Evolutionary conservation across 805 yeast genomes (phyloP), one percentile per base, ranked within the genome.

Genomic region (Yamadazyma endophytica): DNA sequence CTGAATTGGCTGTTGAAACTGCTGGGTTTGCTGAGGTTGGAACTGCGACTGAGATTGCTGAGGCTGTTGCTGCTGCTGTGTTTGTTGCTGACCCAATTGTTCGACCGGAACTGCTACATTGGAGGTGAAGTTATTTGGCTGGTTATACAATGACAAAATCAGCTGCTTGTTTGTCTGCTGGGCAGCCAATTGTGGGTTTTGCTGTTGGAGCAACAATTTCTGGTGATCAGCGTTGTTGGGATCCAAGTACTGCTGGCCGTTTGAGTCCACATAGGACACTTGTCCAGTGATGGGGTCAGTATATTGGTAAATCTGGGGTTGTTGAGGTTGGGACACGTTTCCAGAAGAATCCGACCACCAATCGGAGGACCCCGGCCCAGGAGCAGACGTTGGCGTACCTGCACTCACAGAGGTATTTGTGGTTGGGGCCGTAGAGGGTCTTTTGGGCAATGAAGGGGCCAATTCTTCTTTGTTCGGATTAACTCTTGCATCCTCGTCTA

Each of bases 241-340:
- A 45, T 71, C 75, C 35, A 72, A 47, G 40, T 71, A 73, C 46
- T 80, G 83, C 45, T 81, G 87, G 2, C 81, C 81, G 26, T 72
- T 76, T 8, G 78, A 70, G 46, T 82, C 89, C 21, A 82, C 73
- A 44, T 82, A 82, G 20, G 73, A 68, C 4, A 80, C 56, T 28
- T 75, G 70, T 9, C 90, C 89, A 0, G 87, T 79, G 6, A 70
- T 61, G 2, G 88, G 87, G 44, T 82, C 89, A 13, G 80, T 67
- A 49, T 77, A 82, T 47, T 81, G 90, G 45, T 60, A 82, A 55
- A 67, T 77, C 53, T 64, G 82, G 31, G 54, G 73, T 58, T 39
- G 60, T 35, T 21, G 59, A 49, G 24, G 36, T 5, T 31, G 24
- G 8, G 39, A 18, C 6, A 28, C 27, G 26, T 12, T 27, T 6